Percentiles rank a stretch among this genome's conserved stretches.
Evolutionary conservation across 495 filamentous ascomycete species (phyloP).

Genomic region (Aspergillus saccharolyticus): DNA sequence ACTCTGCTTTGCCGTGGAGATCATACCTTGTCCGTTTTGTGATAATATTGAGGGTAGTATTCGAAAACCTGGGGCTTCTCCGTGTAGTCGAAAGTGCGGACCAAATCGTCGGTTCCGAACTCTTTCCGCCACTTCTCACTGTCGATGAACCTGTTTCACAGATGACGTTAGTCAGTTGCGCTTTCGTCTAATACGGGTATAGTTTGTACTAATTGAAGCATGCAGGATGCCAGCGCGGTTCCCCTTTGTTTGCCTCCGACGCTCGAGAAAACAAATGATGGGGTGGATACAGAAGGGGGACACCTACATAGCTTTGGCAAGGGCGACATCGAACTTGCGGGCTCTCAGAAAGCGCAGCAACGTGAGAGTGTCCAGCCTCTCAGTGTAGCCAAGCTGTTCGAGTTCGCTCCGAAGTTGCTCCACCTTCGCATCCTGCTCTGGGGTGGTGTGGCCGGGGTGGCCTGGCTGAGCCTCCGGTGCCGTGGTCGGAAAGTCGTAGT

Average conservation of each 20-base stretch:
- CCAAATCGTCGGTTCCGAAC: conserved; percentile 79
- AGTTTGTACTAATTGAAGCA: too few relatives aligned
- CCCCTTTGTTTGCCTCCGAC: too few relatives aligned
- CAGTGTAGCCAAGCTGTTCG: conserved; percentile 75
- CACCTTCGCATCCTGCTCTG: conserved; percentile 85
- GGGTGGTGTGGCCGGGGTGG: conserved; percentile 84
- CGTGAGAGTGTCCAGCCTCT: conserved; percentile 85
- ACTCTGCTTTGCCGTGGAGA: not conserved
- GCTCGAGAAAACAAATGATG: too few relatives aligned
- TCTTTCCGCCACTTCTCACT: conserved; percentile 88
- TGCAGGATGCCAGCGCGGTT: too few relatives aligned
- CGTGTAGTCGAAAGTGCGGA: conserved; percentile 74
- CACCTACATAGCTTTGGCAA: conserved; percentile 79
- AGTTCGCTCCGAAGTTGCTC: conserved; percentile 77
- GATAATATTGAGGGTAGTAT: conserved; percentile 98
- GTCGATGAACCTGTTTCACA: conserved; percentile 71
- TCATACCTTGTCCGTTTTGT: conserved; percentile 93
- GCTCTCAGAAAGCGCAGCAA: conserved; percentile 89
- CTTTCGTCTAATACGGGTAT: too few relatives aligned
- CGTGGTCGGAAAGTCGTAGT: conserved; percentile 88
- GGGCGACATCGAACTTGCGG: conserved; percentile 85
- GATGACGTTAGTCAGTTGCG: conserved; percentile 8
- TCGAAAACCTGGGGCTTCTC: conserved; percentile 86
- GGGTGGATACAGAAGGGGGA: not conserved
- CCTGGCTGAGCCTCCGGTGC: conserved; percentile 63